Conservation (phyloP, 2,329 filamentous ascomycete species). For the Cladorrhinum sp. region DNA sequence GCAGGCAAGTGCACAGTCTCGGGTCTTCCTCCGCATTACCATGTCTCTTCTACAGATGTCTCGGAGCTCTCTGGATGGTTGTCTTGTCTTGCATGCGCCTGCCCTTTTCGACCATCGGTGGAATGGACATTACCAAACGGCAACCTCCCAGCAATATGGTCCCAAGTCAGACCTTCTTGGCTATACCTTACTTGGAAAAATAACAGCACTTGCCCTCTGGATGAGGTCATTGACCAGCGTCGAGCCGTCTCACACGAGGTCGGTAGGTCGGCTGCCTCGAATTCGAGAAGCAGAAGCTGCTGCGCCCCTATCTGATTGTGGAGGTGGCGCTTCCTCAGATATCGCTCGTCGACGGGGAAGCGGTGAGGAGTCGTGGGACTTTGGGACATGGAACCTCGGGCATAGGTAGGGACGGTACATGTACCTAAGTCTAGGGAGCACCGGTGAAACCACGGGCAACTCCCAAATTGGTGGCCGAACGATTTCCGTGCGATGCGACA, state of each 20-base stretch:
- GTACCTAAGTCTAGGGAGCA: neutral
- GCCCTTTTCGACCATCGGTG: too few species aligned
- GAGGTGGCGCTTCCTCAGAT: conserved; percentile 1
- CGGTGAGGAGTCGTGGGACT: neutral
- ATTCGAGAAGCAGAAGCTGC: conserved; percentile 9
- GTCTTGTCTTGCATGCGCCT: too few species aligned
- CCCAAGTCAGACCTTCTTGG: too few species aligned
- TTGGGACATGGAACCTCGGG: too few species aligned
- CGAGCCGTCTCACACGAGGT: neutral
- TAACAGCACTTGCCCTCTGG: neutral
- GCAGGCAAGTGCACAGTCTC: neutral
- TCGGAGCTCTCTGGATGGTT: too few species aligned
- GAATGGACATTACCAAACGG: too few species aligned
- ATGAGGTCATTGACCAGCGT: conserved; percentile 1
- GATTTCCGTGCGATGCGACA: neutral
- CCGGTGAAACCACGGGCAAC: neutral
- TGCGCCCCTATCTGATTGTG: conserved; percentile 10
- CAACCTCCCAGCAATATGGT: too few species aligned
- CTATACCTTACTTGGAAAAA: neutral
- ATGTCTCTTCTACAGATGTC: too few species aligned
- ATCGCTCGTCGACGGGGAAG: neutral
- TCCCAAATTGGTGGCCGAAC: neutral
- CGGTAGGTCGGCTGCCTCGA: conserved; percentile 6
- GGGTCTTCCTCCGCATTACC: too few species aligned
- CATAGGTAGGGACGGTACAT: too few species aligned